These are phyloP conservation scores for Fusarium albosuccineum DNA, from an alignment of 2,329 filamentous ascomycete genomes.

Conservation along the genomic window DNA sequence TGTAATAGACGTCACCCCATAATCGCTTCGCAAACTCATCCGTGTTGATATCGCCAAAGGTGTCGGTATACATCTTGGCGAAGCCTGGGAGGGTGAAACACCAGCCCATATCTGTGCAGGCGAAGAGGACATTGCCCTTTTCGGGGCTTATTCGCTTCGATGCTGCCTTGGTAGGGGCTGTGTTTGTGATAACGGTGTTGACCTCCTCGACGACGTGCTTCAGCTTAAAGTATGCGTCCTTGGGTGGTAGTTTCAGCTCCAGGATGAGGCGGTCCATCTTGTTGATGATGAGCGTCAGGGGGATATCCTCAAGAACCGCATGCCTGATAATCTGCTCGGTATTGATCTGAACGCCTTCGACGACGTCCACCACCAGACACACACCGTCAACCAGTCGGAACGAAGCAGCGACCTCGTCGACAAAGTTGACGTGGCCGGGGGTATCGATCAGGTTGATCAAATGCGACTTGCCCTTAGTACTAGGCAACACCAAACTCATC, in stretches of 20 bases:
- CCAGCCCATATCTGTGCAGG: conserved; percentile 94
- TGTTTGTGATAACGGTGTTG: conserved; percentile 93
- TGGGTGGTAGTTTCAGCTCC: conserved; percentile 92
- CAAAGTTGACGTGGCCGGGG: conserved; percentile 97
- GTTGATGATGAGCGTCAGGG: conserved; percentile 91
- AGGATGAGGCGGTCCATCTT: conserved; percentile 97
- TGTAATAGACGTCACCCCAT: conserved; percentile 98
- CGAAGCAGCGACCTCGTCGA: conserved; percentile 93
- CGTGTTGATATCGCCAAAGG: conserved; percentile 83
- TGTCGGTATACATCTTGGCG: conserved; percentile 94
- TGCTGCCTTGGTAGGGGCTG: conserved; percentile 83
- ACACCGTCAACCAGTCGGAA: conserved; percentile 91
- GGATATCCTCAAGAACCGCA: conserved; percentile 89
- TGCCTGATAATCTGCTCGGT: conserved; percentile 98
- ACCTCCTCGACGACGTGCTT: conserved; percentile 99
- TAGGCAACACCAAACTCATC: conserved; percentile 92
- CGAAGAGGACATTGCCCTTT: conserved; percentile 98
- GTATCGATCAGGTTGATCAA: conserved; percentile 96
- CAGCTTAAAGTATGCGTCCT: conserved; percentile 97
- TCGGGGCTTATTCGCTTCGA: conserved; percentile 89
- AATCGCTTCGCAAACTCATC: conserved; percentile 86
- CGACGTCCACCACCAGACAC: conserved; percentile 93
- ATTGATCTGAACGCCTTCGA: conserved; percentile 98
- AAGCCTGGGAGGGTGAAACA: conserved; percentile 96
- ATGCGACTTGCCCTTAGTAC: conserved; percentile 93